Conservation (phyloP, 2,329 filamentous ascomycete genomes). For the Parascedosporium putredinis region DNA sequence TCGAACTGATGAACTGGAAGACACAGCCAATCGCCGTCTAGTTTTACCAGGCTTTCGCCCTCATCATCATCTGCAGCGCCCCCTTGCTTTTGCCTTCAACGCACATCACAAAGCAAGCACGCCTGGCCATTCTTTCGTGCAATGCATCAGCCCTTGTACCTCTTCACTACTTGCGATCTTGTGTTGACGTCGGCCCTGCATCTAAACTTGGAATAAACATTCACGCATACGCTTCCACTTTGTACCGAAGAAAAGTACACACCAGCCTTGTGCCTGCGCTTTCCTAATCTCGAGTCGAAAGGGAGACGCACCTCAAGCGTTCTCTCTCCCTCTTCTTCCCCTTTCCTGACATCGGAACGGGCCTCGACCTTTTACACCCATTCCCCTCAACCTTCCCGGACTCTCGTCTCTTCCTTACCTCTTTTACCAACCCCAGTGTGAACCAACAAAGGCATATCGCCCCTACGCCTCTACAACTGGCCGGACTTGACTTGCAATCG, state of each 20-base stretch:
- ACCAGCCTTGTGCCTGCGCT: too few relatives aligned
- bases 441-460: neutral
- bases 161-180: conserved; percentile 2
- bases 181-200: conserved; percentile 6
- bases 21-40: neutral
- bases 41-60: neutral
- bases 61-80: too few relatives aligned
- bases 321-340: too few relatives aligned
- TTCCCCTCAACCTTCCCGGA: too few relatives aligned
- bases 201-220: conserved; percentile 2
- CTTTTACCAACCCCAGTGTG: neutral
- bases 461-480: neutral
- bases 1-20: neutral
- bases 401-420: too few relatives aligned
- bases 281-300: too few relatives aligned
- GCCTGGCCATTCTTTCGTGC: neutral
- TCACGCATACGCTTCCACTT: neutral
- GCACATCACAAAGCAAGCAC: neutral
- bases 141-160: conserved; percentile 7
- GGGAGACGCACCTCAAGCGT: too few relatives aligned
- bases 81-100: neutral
- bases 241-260: neutral
- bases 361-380: too few relatives aligned
- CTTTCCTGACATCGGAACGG: too few relatives aligned
- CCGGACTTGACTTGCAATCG: neutral